Percentiles rank a stretch among this genome's conserved stretches.
Conservation (phyloP, 495 filamentous ascomycete species). For the Neurospora hispaniola region DNA sequence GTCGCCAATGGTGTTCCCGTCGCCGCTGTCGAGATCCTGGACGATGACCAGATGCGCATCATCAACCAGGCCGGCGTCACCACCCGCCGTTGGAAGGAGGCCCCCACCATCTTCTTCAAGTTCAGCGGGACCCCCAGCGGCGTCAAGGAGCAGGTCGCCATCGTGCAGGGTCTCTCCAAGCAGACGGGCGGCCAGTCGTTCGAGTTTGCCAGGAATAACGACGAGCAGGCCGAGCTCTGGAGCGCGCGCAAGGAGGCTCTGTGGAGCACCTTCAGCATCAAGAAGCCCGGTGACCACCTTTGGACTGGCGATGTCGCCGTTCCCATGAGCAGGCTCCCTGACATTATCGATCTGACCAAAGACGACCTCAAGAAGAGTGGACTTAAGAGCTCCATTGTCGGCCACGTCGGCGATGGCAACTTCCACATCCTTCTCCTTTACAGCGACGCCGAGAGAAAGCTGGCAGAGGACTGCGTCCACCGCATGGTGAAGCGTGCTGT, state of each 20-base stretch:
- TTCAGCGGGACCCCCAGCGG: conserved; percentile 65
- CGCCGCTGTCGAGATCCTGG: conserved; percentile 82
- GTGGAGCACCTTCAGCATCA: conserved; percentile 58
- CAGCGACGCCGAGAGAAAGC: conserved; percentile 50
- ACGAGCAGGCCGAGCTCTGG: conserved; percentile 74
- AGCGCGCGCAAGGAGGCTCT: conserved; percentile 77
- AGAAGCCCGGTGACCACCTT: conserved; percentile 50
- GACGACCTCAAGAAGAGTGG: conserved; percentile 55
- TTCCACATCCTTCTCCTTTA: conserved; percentile 74
- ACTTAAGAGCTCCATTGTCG: conserved; percentile 62
- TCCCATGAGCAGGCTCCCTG: conserved; percentile 58
- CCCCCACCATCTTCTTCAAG: conserved; percentile 91
- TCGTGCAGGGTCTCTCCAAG: conserved; percentile 59
- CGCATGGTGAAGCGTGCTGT: conserved; percentile 77
- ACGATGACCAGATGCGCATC: conserved; percentile 89
- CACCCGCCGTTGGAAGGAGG: conserved; percentile 58
- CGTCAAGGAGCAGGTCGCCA: conserved; percentile 73
- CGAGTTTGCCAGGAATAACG: conserved; percentile 61
- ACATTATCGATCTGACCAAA: conserved; percentile 74
- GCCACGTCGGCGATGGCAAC: conserved; percentile 77
- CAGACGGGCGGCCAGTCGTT: conserved; percentile 53
- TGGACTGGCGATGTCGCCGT: conserved; percentile 84
- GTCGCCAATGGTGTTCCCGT: conserved; percentile 74
- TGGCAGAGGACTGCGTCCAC: conserved; percentile 62
- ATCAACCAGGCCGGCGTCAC: conserved; percentile 77